Evolutionary conservation across 306 rosid species (phyloP).

Genomic region (Cucumis sativus): DNA sequence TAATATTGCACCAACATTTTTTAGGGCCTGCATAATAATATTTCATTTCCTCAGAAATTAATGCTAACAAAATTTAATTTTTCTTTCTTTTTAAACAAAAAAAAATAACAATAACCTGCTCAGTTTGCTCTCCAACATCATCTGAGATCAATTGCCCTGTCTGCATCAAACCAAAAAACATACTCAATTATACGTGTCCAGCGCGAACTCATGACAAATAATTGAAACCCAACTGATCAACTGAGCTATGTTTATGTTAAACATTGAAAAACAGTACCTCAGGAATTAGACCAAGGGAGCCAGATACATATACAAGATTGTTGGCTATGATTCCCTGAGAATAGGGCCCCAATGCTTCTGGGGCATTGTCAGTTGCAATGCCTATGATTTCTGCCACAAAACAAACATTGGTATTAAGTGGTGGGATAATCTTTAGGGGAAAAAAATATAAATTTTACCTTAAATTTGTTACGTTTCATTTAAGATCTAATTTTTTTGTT

Average conservation of each 20-base stretch:
- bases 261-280: constrained; percentile 34
- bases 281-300: constrained; percentile 82
- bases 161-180: constrained; percentile 33
- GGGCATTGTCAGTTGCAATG: constrained; percentile 72
- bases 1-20: constrained; percentile 85
- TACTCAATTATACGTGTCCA: background rate
- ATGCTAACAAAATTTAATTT: background rate
- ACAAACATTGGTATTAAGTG: background rate
- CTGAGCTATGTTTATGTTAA: background rate
- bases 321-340: constrained; percentile 86
- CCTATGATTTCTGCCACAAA: constrained; percentile 35
- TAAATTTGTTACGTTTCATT: background rate
- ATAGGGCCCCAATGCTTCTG: constrained; percentile 89
- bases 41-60: background rate
- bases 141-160: constrained; percentile 73
- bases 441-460: no score
- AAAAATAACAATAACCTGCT: constrained; percentile 38
- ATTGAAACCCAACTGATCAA: background rate
- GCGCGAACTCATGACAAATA: background rate
- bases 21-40: constrained; percentile 39
- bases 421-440: background rate
- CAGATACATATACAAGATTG: constrained; percentile 61
- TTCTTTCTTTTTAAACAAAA: no score
- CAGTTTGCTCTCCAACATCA: constrained; percentile 67
- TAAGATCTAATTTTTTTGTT: no score